phyloP scores from a whole-genome alignment of 805 yeast species.

The Sugiyamaella americana region DNA sequence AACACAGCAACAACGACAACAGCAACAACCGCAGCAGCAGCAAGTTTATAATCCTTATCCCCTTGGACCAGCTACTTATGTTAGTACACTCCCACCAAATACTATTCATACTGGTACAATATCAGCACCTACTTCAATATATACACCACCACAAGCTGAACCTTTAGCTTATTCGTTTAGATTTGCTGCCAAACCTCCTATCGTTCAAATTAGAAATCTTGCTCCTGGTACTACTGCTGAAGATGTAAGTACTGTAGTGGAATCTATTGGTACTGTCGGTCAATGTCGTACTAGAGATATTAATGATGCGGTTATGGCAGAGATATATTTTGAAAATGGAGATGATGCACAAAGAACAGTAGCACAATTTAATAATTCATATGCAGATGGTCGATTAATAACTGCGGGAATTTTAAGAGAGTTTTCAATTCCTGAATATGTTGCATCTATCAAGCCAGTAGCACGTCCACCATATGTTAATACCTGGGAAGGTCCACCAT shows the following conservation, averaged over 20 bases:
- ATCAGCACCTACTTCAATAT: too few relatives aligned
- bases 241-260: conserved; percentile 27
- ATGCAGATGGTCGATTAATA: conserved; percentile 44
- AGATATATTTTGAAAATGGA: conserved; percentile 26
- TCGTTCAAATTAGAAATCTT: conserved; percentile 27
- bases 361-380: conserved; percentile 36
- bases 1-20: too few relatives aligned
- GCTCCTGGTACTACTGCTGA: conserved; percentile 30
- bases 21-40: too few relatives aligned
- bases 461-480: not conserved
- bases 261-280: conserved; percentile 22
- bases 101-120: too few relatives aligned
- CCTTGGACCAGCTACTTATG: too few relatives aligned
- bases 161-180: conserved; percentile 14
- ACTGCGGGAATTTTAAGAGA: conserved; percentile 29
- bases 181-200: conserved; percentile 22
- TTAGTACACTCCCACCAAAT: too few relatives aligned
- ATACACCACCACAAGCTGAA: too few relatives aligned
- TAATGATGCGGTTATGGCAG: conserved; percentile 22
- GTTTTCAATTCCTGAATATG: conserved; percentile 15
- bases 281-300: conserved; percentile 18
- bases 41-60: too few relatives aligned
- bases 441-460: not conserved
- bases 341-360: conserved; percentile 30
- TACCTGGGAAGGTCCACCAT: conserved; percentile 18